phyloP scores from a whole-genome alignment of 2,329 filamentous ascomycete genomes.

The Bipolaris victoriae region DNA sequence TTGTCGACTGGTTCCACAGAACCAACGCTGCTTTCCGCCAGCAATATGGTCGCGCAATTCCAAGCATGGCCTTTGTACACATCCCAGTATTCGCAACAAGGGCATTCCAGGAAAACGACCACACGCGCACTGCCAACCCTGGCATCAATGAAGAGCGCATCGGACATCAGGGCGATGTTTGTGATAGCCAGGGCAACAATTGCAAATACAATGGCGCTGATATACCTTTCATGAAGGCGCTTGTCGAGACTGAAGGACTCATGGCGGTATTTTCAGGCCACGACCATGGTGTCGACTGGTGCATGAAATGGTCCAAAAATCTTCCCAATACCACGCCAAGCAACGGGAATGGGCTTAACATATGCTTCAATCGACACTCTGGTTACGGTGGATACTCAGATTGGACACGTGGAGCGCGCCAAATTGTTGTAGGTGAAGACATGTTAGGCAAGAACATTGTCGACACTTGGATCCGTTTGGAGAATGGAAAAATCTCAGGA shows the following conservation, averaged over 20 bases:
- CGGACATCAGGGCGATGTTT: conserved; percentile 30
- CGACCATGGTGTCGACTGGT: conserved; percentile 59
- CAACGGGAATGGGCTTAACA: conserved; percentile 52
- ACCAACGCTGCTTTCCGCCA: conserved; percentile 24
- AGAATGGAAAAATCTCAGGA: conserved; percentile 61
- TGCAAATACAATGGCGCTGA: conserved; percentile 58
- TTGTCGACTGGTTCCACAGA: conserved; percentile 36
- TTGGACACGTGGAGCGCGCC: conserved; percentile 66
- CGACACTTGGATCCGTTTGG: conserved; percentile 67
- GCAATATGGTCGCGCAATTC: conserved; percentile 48
- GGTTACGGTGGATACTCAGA: conserved; percentile 73
- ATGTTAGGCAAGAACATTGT: conserved; percentile 51
- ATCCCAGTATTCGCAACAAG: conserved; percentile 50
- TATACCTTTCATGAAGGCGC: conserved; percentile 66
- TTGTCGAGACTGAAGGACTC: conserved; percentile 60
- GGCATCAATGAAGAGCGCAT: conserved; percentile 46
- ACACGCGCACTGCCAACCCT: conserved; percentile 51
- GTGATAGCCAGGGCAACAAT: conserved; percentile 19
- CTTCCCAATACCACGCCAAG: conserved; percentile 40
- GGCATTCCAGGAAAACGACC: conserved; percentile 55
- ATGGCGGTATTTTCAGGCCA: conserved; percentile 65
- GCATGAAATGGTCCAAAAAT: conserved; percentile 50
- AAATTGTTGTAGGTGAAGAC: conserved; percentile 58
- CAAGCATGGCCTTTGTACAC: conserved; percentile 62
- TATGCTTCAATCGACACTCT: conserved; percentile 69